Evolutionary conservation across 2,329 filamentous ascomycete genomes (phyloP).

Genomic region (Xylariomycetidae sp.): DNA sequence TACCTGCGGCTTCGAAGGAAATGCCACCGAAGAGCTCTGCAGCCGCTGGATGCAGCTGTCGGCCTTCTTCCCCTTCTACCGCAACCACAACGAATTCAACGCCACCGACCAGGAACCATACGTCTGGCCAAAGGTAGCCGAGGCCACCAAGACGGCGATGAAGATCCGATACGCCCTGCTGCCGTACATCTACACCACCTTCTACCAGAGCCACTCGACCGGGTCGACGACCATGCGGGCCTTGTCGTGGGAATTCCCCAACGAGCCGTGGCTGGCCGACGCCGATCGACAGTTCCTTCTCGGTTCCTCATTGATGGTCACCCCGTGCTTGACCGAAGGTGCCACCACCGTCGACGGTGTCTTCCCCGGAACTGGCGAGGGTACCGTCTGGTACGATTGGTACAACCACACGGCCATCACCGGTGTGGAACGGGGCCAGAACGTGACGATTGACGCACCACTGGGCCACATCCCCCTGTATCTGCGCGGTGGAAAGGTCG

Average conservation of each 20-base stretch:
- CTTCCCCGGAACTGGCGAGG: slow-evolving; percentile 59
- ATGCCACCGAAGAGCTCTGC: slow-evolving; percentile 64
- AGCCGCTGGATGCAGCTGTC: slow-evolving; percentile 67
- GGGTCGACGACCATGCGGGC: slow-evolving; percentile 69
- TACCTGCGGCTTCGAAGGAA: slow-evolving; percentile 64
- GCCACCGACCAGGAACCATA: slow-evolving; percentile 66
- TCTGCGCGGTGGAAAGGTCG: slow-evolving; percentile 59
- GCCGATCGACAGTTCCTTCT: slow-evolving; percentile 68
- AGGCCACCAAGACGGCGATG: slow-evolving; percentile 62
- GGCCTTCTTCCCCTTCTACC: slow-evolving; percentile 73
- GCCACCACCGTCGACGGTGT: slow-evolving; percentile 57
- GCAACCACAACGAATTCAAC: slow-evolving; percentile 64
- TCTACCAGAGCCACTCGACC: slow-evolving; percentile 58
- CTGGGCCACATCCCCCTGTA: slow-evolving; percentile 67
- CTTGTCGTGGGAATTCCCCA: slow-evolving; percentile 67
- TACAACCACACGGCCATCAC: slow-evolving; percentile 57
- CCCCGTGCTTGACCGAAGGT: slow-evolving; percentile 60
- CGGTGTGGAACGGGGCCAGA: slow-evolving; percentile 28
- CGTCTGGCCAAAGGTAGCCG: slow-evolving; percentile 58
- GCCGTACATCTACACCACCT: slow-evolving; percentile 71
- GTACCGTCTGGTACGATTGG: slow-evolving; percentile 71
- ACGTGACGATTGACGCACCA: slow-evolving; percentile 36
- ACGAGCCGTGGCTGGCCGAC: slow-evolving; percentile 60
- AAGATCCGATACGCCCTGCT: slow-evolving; percentile 63
- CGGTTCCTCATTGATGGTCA: slow-evolving; percentile 58